Evolutionary conservation across 345 rosid species (phyloP).

Genomic region (Murraya paniculata): DNA sequence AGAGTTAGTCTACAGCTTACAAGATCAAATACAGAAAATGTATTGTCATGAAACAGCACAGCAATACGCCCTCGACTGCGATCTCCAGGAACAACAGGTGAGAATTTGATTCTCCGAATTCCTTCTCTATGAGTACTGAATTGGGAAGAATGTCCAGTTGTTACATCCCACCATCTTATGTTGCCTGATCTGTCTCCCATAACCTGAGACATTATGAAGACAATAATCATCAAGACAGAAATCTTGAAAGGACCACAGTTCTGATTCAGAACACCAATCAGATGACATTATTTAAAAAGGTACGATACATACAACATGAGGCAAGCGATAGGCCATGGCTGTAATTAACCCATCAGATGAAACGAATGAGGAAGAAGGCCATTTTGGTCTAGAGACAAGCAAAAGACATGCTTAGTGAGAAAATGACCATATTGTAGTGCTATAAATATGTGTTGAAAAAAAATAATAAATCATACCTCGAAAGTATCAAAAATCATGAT

Average conservation of each 20-base stretch:
- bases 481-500: background rate
- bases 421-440: background rate
- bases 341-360: constrained; percentile 92
- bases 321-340: constrained; percentile 96
- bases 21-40: constrained; percentile 90
- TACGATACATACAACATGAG: constrained; percentile 78
- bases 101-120: constrained; percentile 88
- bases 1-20: constrained; percentile 45
- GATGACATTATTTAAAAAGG: constrained; percentile 9
- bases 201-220: constrained; percentile 28
- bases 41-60: constrained; percentile 91
- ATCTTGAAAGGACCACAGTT: constrained; percentile 16
- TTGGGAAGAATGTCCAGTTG: constrained; percentile 92
- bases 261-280: constrained; percentile 3
- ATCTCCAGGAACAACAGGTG: constrained; percentile 94
- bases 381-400: constrained; percentile 77
- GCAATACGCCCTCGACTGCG: constrained; percentile 93
- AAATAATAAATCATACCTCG: background rate
- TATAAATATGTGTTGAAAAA: background rate
- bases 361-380: constrained; percentile 97
- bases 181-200: constrained; percentile 85
- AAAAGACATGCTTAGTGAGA: background rate
- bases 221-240: constrained; percentile 12
- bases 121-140: constrained; percentile 91
- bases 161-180: constrained; percentile 99